A percentile compares a stretch with the other conserved stretches of the same genome.
These are phyloP conservation scores for Raphanus sativus DNA, from an alignment of 345 rosid species.

Conservation along the genomic window DNA sequence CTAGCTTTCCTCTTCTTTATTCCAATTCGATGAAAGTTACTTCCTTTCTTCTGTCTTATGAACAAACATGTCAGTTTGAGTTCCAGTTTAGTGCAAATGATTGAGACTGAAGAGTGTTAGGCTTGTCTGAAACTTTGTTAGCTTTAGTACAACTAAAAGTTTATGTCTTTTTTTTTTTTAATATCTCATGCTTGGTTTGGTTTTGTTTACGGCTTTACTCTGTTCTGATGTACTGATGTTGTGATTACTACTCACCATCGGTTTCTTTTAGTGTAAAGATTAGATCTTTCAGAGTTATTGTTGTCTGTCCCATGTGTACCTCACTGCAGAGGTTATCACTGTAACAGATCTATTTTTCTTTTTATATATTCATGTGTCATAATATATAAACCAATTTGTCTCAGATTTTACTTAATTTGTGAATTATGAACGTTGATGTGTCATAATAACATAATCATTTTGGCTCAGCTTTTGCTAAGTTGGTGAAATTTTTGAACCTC, in stretches of 20 bases:
- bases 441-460: not conserved
- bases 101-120: not conserved
- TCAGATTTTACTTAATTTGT: too few relatives aligned
- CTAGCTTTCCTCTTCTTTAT: slow-evolving; percentile 14
- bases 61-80: not conserved
- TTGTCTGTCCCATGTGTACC: slow-evolving; percentile 33
- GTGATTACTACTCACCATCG: not conserved
- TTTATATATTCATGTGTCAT: not conserved
- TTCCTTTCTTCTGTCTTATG: not conserved
- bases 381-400: too few relatives aligned
- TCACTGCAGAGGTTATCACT: slow-evolving; percentile 34
- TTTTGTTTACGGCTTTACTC: slow-evolving; percentile 27
- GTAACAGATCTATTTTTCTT: slow-evolving; percentile 7
- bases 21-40: not conserved
- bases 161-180: not conserved
- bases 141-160: not conserved
- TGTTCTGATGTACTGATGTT: slow-evolving; percentile 22
- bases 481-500: not conserved
- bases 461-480: not conserved
- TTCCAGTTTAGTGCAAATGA: not conserved
- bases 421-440: too few relatives aligned
- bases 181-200: slow-evolving; percentile 1
- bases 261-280: slow-evolving; percentile 16
- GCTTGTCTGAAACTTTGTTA: not conserved
- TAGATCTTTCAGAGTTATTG: slow-evolving; percentile 27